Percentiles rank a stretch among this genome's conserved stretches.
Conservation (phyloP, 2,329 filamentous ascomycete species). For the Fusarium brevicatenulatum region DNA sequence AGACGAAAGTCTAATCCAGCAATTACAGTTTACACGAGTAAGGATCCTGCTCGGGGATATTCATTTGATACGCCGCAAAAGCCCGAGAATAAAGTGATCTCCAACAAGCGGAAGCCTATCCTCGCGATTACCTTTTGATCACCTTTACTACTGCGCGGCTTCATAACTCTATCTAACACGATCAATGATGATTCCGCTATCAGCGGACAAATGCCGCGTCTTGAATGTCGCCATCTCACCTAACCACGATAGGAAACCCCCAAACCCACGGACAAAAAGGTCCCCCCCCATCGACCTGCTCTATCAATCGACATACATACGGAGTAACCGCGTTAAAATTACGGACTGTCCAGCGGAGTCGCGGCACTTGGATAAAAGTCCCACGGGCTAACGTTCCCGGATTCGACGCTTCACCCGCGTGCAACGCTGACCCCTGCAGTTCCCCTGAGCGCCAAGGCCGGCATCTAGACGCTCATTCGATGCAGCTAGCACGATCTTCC, state of each 20-base stretch:
- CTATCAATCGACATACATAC: background rate
- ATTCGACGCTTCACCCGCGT: background rate
- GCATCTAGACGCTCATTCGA: background rate
- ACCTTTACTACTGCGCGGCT: background rate
- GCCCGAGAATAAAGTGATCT: background rate
- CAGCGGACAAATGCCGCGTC: background rate
- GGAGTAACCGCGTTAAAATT: background rate
- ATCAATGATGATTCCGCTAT: background rate
- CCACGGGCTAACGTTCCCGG: background rate
- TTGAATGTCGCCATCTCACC: background rate
- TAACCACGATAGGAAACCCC: background rate
- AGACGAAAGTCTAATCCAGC: background rate
- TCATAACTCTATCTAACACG: background rate
- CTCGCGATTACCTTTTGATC: background rate
- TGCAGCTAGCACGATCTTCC: constrained; percentile 8
- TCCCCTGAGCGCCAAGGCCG: constrained; percentile 15
- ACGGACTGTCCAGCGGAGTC: background rate
- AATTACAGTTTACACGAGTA: background rate
- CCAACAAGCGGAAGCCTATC: background rate
- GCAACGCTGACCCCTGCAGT: background rate
- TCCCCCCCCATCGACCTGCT: background rate
- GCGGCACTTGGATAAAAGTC: background rate
- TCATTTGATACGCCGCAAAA: background rate
- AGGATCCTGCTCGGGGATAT: background rate
- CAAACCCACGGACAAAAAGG: background rate